Percentiles rank a stretch among this genome's conserved stretches.
Evolutionary conservation across 2,329 filamentous ascomycete species (phyloP).

Genomic region (Chalara sp.): DNA sequence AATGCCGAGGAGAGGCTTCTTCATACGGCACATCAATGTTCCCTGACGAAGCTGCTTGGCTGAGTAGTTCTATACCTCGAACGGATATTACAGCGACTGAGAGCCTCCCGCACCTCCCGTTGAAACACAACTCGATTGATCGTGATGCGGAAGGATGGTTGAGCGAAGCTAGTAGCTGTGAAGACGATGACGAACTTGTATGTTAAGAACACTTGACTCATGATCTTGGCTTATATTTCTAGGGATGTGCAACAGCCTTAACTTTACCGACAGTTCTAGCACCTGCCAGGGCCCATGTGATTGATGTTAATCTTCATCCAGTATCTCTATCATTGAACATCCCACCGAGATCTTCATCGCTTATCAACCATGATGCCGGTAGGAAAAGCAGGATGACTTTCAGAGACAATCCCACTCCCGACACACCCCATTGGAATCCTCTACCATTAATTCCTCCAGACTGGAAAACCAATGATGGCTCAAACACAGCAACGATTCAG

Average conservation of each 20-base stretch:
- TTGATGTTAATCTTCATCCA: slow-evolving; percentile 13
- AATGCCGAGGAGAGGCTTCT: slow-evolving; percentile 12
- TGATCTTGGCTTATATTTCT: not conserved
- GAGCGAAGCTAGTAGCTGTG: slow-evolving; percentile 14
- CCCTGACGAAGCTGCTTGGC: slow-evolving; percentile 14
- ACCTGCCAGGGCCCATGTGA: slow-evolving; percentile 17
- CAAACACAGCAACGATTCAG: no score
- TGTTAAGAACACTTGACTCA: slow-evolving; percentile 2
- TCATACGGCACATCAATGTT: slow-evolving; percentile 6
- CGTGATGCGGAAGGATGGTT: slow-evolving; percentile 18
- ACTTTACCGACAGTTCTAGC: slow-evolving; percentile 7
- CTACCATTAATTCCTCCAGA: not conserved
- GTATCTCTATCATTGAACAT: slow-evolving; percentile 8
- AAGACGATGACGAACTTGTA: slow-evolving; percentile 17
- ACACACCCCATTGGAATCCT: not conserved
- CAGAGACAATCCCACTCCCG: slow-evolving; percentile 1
- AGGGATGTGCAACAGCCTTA: slow-evolving; percentile 18
- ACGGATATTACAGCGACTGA: not conserved
- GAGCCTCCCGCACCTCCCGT: slow-evolving; percentile 4
- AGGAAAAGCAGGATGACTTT: slow-evolving; percentile 9
- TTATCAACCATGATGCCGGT: slow-evolving; percentile 3
- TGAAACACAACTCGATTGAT: slow-evolving; percentile 6
- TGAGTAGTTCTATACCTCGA: slow-evolving; percentile 6
- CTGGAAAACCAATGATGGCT: no score
- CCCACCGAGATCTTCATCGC: slow-evolving; percentile 15